These are phyloP conservation scores for Psidium friedrichsthalianum DNA, from an alignment of 345 rosid genomes.

Conservation along the genomic window DNA sequence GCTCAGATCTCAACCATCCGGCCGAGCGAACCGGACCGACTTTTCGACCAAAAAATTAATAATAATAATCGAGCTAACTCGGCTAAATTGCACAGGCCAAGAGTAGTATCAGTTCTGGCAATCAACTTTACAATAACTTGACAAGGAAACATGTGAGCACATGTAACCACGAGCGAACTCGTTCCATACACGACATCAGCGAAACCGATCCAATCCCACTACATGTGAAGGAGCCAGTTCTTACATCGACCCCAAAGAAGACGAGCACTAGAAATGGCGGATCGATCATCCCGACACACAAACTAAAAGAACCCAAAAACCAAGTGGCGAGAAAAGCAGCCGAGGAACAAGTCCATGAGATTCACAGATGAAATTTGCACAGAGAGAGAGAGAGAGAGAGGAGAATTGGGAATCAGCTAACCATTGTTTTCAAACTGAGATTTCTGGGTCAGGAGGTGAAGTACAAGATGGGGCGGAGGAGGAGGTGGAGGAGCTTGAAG, in stretches of 20 bases:
- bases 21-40: not conserved
- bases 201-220: not conserved
- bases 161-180: not conserved
- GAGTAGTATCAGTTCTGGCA: not conserved
- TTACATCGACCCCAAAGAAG: not conserved
- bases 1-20: not conserved
- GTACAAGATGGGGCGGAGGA: conserved; percentile 41
- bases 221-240: not conserved
- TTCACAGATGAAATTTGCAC: not conserved
- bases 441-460: conserved; percentile 7
- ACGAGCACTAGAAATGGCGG: not conserved
- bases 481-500: conserved; percentile 50
- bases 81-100: not conserved
- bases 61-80: not conserved
- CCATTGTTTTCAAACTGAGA: not conserved
- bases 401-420: not conserved
- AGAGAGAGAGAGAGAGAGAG: not conserved
- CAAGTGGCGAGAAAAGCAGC: not conserved
- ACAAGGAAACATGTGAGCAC: not conserved
- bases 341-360: not conserved
- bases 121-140: not conserved
- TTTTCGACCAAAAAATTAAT: not conserved
- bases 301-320: too few species aligned
- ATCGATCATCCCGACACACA: not conserved
- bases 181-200: not conserved